A percentile compares a stretch with the other conserved stretches of the same genome.
These are phyloP conservation scores for Ophiostoma tasmaniense DNA, from an alignment of 2,329 filamentous ascomycete genomes.

Conservation along the genomic window DNA sequence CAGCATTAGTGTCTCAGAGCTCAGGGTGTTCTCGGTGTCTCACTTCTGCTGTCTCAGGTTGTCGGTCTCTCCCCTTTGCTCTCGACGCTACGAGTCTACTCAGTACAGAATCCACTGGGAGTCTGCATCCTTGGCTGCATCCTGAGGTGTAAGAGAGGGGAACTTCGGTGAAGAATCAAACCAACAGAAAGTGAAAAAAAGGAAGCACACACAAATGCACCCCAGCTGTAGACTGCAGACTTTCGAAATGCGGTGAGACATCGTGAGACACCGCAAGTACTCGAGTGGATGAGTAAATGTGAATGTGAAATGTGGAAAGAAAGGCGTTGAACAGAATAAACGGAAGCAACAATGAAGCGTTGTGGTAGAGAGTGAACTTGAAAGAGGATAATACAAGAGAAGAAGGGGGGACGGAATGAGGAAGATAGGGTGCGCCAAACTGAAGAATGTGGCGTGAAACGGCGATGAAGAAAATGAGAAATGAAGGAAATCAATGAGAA, in stretches of 20 bases:
- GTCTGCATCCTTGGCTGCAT: not conserved
- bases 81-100: not conserved
- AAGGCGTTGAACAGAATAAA: not conserved
- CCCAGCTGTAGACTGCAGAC: not conserved
- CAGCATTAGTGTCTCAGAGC: not conserved
- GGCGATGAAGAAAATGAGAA: not conserved
- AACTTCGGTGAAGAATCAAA: conserved; percentile 1
- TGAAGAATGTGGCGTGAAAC: not conserved
- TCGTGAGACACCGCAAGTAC: conserved; percentile 2
- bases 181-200: not conserved
- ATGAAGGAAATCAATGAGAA: not conserved
- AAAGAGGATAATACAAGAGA: not conserved
- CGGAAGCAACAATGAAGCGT: not conserved
- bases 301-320: not conserved
- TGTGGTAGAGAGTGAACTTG: not conserved
- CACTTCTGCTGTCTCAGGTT: not conserved
- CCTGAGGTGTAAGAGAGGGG: not conserved
- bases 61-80: not conserved
- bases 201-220: not conserved
- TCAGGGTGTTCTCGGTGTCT: not conserved
- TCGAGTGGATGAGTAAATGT: not conserved
- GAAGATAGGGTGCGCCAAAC: not conserved
- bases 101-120: not conserved
- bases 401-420: not conserved
- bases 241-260: not conserved